These are phyloP conservation scores for Thelephora terrestris DNA, from an alignment of 1,284 basidiomycete genomes.

Conservation along the genomic window DNA sequence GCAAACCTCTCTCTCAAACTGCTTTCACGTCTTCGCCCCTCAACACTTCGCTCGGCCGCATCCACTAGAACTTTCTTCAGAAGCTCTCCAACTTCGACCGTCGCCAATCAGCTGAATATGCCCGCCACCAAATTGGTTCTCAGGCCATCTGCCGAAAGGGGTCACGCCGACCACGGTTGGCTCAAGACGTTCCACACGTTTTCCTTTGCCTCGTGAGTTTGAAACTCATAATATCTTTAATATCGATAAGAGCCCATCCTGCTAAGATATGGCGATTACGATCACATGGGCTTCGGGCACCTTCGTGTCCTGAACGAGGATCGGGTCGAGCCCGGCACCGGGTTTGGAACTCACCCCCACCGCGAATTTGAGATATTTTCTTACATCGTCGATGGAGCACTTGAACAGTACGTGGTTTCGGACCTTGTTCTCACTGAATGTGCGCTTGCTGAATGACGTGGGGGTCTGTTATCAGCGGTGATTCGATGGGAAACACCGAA, in stretches of 20 bases:
- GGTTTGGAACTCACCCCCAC: constrained; percentile 84
- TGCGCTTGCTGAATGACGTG: neutral
- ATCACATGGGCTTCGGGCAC: constrained; percentile 48
- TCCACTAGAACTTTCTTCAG: no score
- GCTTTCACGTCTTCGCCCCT: no score
- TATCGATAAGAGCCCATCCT: neutral
- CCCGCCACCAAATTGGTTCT: neutral
- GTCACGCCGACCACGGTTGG: constrained; percentile 82
- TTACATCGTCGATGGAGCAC: constrained; percentile 69
- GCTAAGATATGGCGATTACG: constrained; percentile 50
- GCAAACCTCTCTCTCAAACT: no score
- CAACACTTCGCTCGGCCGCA: no score
- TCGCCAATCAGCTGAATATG: no score
- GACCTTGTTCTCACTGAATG: constrained; percentile 3
- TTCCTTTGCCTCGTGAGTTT: constrained; percentile 62
- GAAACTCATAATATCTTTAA: neutral
- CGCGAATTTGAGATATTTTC: constrained; percentile 88
- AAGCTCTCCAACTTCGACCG: no score
- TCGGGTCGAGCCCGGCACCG: constrained; percentile 65
- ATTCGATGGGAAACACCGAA: constrained; percentile 86
- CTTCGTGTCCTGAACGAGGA: constrained; percentile 87
- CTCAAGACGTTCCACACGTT: constrained; percentile 88
- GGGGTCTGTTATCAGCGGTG: constrained; percentile 39
- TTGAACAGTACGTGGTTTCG: constrained; percentile 54
- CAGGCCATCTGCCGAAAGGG: constrained; percentile 38